Base-by-base conservation (phyloP, 2,329 filamentous ascomycete genomes). In the Colletotrichum tabaci region DNA sequence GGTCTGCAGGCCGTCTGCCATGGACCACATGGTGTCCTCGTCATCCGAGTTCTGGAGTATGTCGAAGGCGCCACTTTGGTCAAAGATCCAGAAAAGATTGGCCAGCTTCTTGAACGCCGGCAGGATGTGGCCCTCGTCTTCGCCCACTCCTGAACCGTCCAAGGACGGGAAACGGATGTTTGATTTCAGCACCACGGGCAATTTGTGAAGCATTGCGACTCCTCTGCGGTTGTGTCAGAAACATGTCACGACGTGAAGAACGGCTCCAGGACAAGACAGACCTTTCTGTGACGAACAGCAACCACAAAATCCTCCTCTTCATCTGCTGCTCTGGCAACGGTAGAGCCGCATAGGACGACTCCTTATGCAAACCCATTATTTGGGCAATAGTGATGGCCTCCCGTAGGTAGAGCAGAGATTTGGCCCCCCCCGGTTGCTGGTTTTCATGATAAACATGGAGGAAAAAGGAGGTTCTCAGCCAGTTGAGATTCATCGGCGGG, bases 361-460 rank as follows among this genome's bases (percentile, higher is more conserved):
- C 82, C 13, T 83, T 81, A 61, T 88, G 84, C 6, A 88, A 77
- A 0, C 83, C 79, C 74, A 87, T 80, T 55, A 87, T 83, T 72
- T 88, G 86, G 2, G 86, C 86, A 26, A 86, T 78, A 0, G 86
- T 86, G n/a, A 88, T 85, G 7, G 86, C 84, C 71, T 88, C 86
- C 7, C 86, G 80, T 8, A 88, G 74, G 72, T 85, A 86, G 10
- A 88, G 74, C 8, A 87, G 77, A 2, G 86, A 87, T 61, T 84
- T 83, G 2, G 79, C 80, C 0, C 85, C 84, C 3, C 86, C 86
- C 0, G 84, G 80, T 12, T 79, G 74, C 67, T 83, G 81, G 64
- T 88, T 87, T 74, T 88, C 86, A 73, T 87, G 82, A 63, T 86
- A 87, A 13, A 87, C 83, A 74, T 88, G 86, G 21, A 88, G 77